Percentiles rank a stretch among this genome's conserved stretches.
Conservation (phyloP, 805 yeast species). For the Isabelozyma rhagii region DNA sequence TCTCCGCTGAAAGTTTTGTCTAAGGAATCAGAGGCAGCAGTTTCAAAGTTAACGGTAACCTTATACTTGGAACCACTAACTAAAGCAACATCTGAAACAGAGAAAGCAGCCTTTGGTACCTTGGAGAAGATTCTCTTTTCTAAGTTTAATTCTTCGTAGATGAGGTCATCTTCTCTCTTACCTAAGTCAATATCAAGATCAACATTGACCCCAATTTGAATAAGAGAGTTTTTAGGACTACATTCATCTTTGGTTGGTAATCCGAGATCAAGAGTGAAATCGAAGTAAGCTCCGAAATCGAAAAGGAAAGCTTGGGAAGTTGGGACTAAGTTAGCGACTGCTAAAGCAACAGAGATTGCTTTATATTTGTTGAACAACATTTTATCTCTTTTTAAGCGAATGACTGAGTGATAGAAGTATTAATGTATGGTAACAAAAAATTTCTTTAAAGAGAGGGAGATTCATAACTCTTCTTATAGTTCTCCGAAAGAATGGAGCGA, state of each 20-base stretch:
- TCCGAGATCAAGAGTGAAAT: not conserved
- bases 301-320: not conserved
- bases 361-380: not conserved
- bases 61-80: conserved; percentile 15
- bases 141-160: not conserved
- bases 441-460: not conserved
- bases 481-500: not conserved
- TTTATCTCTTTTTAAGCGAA: not conserved
- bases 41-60: conserved; percentile 20
- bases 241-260: not conserved
- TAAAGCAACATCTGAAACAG: conserved; percentile 18
- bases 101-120: conserved; percentile 20
- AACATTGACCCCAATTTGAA: not conserved
- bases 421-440: not conserved
- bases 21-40: conserved; percentile 16
- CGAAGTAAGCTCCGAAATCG: not conserved
- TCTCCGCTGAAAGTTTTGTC: conserved; percentile 9
- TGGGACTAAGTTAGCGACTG: not conserved
- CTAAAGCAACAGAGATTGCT: not conserved
- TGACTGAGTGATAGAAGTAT: not conserved
- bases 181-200: not conserved
- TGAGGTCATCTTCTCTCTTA: not conserved
- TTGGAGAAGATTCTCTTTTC: not conserved
- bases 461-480: not conserved
- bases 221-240: not conserved